Evolutionary conservation across 1,284 basidiomycete genomes (phyloP).

Genomic region (Leccinum laetum): DNA sequence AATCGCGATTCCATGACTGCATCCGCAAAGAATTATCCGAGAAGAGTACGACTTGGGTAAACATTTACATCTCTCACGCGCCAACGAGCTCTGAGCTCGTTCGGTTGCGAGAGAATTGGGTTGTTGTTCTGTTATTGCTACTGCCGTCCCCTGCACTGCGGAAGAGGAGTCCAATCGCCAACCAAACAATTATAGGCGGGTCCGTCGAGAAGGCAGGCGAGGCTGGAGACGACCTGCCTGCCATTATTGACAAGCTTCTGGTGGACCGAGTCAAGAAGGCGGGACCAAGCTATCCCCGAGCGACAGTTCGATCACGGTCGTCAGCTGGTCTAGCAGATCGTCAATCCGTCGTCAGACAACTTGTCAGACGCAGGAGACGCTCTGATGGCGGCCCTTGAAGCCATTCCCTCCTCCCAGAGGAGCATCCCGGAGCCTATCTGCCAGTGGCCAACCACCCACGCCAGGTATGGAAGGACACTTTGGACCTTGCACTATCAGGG

Average conservation of each 20-base stretch:
- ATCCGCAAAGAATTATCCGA: constrained; percentile 2
- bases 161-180: background rate
- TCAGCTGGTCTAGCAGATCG: constrained; percentile 5
- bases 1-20: background rate
- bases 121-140: background rate
- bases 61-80: background rate
- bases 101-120: background rate
- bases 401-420: background rate
- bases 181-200: background rate
- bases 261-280: constrained; percentile 3
- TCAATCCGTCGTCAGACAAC: constrained; percentile 11
- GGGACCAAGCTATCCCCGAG: constrained; percentile 1
- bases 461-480: constrained; percentile 6
- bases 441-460: background rate
- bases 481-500: constrained; percentile 14
- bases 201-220: background rate
- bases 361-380: background rate
- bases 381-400: background rate
- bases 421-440: background rate
- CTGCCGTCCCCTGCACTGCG: background rate
- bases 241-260: constrained; percentile 5
- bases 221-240: constrained; percentile 2
- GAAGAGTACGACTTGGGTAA: background rate
- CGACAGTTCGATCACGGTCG: constrained; percentile 14
- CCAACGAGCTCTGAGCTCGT: background rate